Conservation (phyloP, 768 basidiomycete genomes). For the Lactarius hengduanensis region DNA sequence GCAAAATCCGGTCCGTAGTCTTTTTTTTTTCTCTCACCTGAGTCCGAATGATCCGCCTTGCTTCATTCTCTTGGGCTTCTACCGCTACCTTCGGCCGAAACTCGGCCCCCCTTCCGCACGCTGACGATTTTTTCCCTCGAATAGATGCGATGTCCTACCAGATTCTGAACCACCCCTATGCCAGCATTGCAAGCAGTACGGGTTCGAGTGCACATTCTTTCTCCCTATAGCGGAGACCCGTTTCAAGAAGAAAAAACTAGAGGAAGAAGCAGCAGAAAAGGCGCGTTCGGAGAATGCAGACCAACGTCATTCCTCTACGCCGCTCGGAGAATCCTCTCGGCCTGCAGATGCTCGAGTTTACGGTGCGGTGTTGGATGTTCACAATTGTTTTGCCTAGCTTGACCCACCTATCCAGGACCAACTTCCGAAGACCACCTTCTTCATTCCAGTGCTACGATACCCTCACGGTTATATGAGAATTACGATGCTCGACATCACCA, state of each 20-base stretch:
- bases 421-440: slow-evolving; percentile 84
- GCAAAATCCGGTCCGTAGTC: slow-evolving; percentile 71
- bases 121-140: slow-evolving; percentile 24
- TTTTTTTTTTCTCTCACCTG: slow-evolving; percentile 3
- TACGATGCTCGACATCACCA: slow-evolving; percentile 90
- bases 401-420: slow-evolving; percentile 55
- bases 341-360: slow-evolving; percentile 61
- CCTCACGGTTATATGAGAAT: slow-evolving; percentile 78
- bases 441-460: slow-evolving; percentile 86
- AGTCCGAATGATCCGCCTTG: slow-evolving; percentile 9
- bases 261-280: slow-evolving; percentile 54
- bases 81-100: slow-evolving; percentile 5
- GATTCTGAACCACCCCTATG: slow-evolving; percentile 80
- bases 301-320: slow-evolving; percentile 42
- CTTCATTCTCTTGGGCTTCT: slow-evolving; percentile 15
- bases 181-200: slow-evolving; percentile 93
- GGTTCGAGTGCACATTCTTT: slow-evolving; percentile 95
- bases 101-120: slow-evolving; percentile 12
- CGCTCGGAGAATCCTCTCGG: slow-evolving; percentile 46
- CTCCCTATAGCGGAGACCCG: slow-evolving; percentile 98
- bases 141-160: slow-evolving; percentile 78
- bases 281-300: slow-evolving; percentile 40
- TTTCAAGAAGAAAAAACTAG: slow-evolving; percentile 93
- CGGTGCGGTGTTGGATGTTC: slow-evolving; percentile 34
- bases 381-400: neutral